phyloP scores from a whole-genome alignment of 108 stramenopile species.

The Skeletonema potamos region DNA sequence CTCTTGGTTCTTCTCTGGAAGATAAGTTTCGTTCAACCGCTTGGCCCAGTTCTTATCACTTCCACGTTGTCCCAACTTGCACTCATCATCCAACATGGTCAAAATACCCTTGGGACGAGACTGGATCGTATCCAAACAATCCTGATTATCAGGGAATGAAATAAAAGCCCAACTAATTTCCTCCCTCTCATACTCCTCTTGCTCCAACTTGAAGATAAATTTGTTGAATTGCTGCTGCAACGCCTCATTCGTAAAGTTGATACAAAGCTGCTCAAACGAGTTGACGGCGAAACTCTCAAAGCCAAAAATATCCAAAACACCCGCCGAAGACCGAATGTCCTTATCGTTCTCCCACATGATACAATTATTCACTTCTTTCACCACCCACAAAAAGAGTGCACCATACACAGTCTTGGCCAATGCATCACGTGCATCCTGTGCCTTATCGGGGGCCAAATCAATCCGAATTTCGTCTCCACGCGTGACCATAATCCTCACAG shows the following conservation, averaged over 20 bases:
- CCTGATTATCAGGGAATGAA: constrained; percentile 96
- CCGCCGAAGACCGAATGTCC: constrained; percentile 80
- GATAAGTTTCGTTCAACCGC: constrained; percentile 78
- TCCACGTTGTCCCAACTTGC: constrained; percentile 77
- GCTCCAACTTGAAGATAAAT: constrained; percentile 99
- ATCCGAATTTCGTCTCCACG: constrained; percentile 83
- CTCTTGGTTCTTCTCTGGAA: constrained; percentile 71
- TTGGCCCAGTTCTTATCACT: constrained; percentile 83
- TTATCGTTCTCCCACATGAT: constrained; percentile 82
- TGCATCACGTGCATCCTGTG: constrained; percentile 90
- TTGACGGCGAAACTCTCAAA: constrained; percentile 98
- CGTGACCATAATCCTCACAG: constrained; percentile 78
- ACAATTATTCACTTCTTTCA: constrained; percentile 85
- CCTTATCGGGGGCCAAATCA: constrained; percentile 75
- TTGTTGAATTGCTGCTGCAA: constrained; percentile 99
- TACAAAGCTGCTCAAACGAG: constrained; percentile 98
- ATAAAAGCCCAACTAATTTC: constrained; percentile 90
- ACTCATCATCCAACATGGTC: constrained; percentile 93
- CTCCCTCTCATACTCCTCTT: constrained; percentile 94
- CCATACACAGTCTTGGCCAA: constrained; percentile 95
- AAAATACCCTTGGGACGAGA: constrained; percentile 88
- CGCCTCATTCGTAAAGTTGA: constrained; percentile 99
- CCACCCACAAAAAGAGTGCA: constrained; percentile 88
- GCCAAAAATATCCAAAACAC: constrained; percentile 99
- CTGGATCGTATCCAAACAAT: constrained; percentile 98